A percentile compares a stretch with the other conserved stretches of the same genome.
Evolutionary conservation across 495 filamentous ascomycete species (phyloP).

Genomic region (Penicillium antarcticum): DNA sequence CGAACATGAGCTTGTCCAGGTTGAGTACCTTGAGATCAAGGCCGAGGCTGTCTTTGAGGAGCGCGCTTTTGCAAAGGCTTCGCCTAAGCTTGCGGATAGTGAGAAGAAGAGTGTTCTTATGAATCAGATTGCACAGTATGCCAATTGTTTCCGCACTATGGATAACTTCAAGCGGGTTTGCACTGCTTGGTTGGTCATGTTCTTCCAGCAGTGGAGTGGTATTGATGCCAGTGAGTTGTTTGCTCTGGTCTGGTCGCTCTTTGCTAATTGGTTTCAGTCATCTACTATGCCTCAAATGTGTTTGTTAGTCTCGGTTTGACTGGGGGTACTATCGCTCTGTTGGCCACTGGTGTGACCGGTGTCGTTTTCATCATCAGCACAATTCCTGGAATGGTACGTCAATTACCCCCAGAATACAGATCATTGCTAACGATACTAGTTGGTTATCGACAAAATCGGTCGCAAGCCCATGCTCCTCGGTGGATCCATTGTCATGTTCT

Average conservation of each 20-base stretch:
- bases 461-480: conserved; percentile 72
- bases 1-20: conserved; percentile 36
- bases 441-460: conserved; percentile 69
- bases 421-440: conserved; percentile 45
- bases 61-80: conserved; percentile 33
- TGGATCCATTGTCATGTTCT: conserved; percentile 50
- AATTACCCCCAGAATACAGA: conserved; percentile 55
- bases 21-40: conserved; percentile 44
- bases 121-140: conserved; percentile 38
- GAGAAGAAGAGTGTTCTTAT: conserved; percentile 26
- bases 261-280: conserved; percentile 10
- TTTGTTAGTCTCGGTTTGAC: conserved; percentile 78
- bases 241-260: background rate
- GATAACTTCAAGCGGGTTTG: conserved; percentile 41
- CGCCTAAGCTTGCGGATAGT: conserved; percentile 31
- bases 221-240: conserved; percentile 33
- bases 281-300: conserved; percentile 38
- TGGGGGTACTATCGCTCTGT: conserved; percentile 70
- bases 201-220: conserved; percentile 44
- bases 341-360: conserved; percentile 56
- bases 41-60: conserved; percentile 40
- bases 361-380: conserved; percentile 71
- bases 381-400: conserved; percentile 72
- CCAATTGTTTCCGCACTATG: conserved; percentile 31
- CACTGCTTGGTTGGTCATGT: conserved; percentile 38